Evolutionary conservation across 2,329 filamentous ascomycete species (phyloP).

Genomic region (Davidsoniella neocaledoniae): DNA sequence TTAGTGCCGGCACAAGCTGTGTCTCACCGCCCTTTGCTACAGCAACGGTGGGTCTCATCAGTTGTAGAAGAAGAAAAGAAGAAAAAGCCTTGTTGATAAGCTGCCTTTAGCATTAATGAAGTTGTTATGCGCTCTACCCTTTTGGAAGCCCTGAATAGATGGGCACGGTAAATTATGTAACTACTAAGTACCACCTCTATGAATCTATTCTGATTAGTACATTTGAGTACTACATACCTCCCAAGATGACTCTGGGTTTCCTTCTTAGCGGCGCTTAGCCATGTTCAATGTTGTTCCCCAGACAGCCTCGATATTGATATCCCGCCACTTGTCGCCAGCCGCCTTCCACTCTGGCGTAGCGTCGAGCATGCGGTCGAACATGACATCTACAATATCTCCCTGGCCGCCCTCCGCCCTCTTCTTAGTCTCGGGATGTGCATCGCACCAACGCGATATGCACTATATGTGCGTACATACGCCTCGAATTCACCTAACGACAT

Average conservation of each 20-base stretch:
- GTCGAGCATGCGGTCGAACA: constrained; percentile 41
- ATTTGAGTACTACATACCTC: no score
- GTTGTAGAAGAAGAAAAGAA: no score
- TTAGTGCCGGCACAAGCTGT: no score
- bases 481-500: constrained; percentile 41
- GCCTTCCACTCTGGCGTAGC: constrained; percentile 36
- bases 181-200: no score
- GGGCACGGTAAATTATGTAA: no score
- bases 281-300: constrained; percentile 46
- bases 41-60: background rate
- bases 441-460: constrained; percentile 41
- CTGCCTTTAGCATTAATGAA: no score
- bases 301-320: constrained; percentile 37
- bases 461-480: constrained; percentile 45
- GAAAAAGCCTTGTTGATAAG: no score
- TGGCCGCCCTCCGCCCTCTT: constrained; percentile 34
- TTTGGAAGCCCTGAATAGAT: no score
- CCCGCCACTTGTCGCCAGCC: constrained; percentile 31
- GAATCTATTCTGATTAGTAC: no score
- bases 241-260: no score
- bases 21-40: constrained; percentile 1
- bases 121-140: no score
- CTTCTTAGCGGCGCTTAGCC: constrained; percentile 25
- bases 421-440: constrained; percentile 33
- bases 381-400: constrained; percentile 44